phyloP scores from a whole-genome alignment of 2,329 filamentous ascomycete genomes.

The Ophiostoma piceae region DNA sequence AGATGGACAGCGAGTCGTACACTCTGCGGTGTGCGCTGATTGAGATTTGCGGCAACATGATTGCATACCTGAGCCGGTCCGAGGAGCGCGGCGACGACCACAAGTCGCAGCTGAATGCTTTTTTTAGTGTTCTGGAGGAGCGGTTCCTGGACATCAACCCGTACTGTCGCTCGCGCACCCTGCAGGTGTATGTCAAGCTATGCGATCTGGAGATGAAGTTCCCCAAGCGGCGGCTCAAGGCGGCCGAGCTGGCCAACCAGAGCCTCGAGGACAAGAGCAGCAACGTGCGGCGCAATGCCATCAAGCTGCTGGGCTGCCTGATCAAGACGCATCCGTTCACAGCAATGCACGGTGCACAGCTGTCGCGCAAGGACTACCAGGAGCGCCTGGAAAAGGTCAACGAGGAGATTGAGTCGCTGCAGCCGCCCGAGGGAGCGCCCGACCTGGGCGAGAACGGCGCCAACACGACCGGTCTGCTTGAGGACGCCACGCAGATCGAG shows the following conservation, averaged over 20 bases:
- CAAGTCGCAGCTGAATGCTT: constrained; percentile 91
- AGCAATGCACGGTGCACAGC: constrained; percentile 80
- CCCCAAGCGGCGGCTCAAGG: constrained; percentile 81
- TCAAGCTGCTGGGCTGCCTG: constrained; percentile 81
- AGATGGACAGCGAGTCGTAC: constrained; percentile 95
- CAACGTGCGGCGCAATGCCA: constrained; percentile 89
- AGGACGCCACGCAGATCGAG: constrained; percentile 80
- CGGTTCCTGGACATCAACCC: constrained; percentile 95
- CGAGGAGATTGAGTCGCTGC: constrained; percentile 70
- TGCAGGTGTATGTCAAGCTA: constrained; percentile 88
- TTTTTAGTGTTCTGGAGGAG: constrained; percentile 94
- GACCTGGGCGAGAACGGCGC: constrained; percentile 64
- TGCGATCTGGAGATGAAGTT: constrained; percentile 96
- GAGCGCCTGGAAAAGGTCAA: constrained; percentile 77
- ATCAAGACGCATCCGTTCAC: constrained; percentile 94
- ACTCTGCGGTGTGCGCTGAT: constrained; percentile 90
- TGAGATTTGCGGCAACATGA: constrained; percentile 94
- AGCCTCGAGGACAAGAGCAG: constrained; percentile 98
- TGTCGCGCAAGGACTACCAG: constrained; percentile 81
- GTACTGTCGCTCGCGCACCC: constrained; percentile 84
- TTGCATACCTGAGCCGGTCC: constrained; percentile 82
- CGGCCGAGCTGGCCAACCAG: constrained; percentile 77
- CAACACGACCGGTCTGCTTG: constrained; percentile 67
- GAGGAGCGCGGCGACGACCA: constrained; percentile 88
- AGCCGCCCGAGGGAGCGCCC: constrained; percentile 68